These are phyloP conservation scores for Jaltomata sinuosa DNA, from an alignment of 257 asterid genomes.

Conservation along the genomic window DNA sequence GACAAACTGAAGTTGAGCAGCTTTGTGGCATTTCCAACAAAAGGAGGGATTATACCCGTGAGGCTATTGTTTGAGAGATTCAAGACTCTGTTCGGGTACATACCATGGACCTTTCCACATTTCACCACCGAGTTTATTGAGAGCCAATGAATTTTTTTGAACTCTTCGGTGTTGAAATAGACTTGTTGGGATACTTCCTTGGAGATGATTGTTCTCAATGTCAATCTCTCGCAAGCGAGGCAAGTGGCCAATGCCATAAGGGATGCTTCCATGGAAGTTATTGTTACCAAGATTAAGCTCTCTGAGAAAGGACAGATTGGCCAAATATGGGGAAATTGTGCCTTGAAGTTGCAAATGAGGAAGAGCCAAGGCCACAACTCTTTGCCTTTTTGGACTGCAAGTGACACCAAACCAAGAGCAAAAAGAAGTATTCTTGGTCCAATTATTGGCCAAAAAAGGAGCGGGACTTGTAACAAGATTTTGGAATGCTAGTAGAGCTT, in stretches of 20 bases:
- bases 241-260: neutral
- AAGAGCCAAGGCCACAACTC: constrained; percentile 14
- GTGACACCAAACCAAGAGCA: constrained; percentile 32
- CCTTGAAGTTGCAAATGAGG: constrained; percentile 17
- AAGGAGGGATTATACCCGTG: neutral
- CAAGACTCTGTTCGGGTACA: neutral
- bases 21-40: neutral
- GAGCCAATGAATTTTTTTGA: neutral
- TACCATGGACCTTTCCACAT: neutral
- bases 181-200: neutral
- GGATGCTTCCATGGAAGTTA: neutral
- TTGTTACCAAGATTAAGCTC: constrained; percentile 11
- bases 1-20: neutral
- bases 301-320: constrained; percentile 21
- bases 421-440: constrained; percentile 6
- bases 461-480: constrained; percentile 11
- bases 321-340: constrained; percentile 13
- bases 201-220: neutral
- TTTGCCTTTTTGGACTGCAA: too few species aligned
- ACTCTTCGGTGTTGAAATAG: constrained; percentile 1
- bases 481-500: constrained; percentile 17
- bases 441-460: constrained; percentile 1
- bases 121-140: constrained; percentile 3
- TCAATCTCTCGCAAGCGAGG: neutral
- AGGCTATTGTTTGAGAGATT: constrained; percentile 1